Evolutionary conservation across 352 stramenopile species (phyloP), one percentile per base, ranked within the genome.

Genomic region (Plasmopara viticola): DNA sequence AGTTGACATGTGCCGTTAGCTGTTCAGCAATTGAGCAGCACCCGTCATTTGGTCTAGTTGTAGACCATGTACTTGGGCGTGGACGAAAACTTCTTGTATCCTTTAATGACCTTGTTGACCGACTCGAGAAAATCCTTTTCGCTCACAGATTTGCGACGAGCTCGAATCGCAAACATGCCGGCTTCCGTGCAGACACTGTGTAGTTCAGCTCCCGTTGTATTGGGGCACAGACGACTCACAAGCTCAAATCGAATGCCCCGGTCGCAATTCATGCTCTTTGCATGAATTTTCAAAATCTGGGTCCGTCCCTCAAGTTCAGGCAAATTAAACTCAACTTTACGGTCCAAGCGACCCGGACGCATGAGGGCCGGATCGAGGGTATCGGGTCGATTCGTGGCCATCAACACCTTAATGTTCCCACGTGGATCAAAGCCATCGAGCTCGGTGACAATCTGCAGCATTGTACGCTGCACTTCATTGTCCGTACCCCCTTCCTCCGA

Each of bases 91-190:
- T 99, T 99, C 68, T 99, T 97, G 87, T 99, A 99, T 56, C 96
- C 96, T 84, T 99, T 99, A 69, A 99, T 99, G 53, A 99, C 97
- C 80, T 99, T 99, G 78, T 99, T 98, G 52, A 99, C 97, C 49
- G 95, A 97, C 58, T 99, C 96, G 53, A 99, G 83, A 75, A 99
- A 99, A 72, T 99, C 97, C 67, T 99, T 98, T 67, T 99, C 96
- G 57, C 85, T 98, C 49, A 99, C 96, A 39, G 74, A 96, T 84
- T 99, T 99, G 73, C 97, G 93, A 44, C 97, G 85, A 29, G 95
- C 96, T 39, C 97, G 90, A 70, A 99, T 99, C 9, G 97, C 95
- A 74, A 97, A 99, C 92, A 97, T 97, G 37, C 95, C 95, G n/a
- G 95, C 97, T 69, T 99, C 97, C 9, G 96, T 99, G 79, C 96